Evolutionary conservation across 805 yeast species (phyloP), one percentile per base, ranked within the genome.

Genomic region (Ogataea pini): DNA sequence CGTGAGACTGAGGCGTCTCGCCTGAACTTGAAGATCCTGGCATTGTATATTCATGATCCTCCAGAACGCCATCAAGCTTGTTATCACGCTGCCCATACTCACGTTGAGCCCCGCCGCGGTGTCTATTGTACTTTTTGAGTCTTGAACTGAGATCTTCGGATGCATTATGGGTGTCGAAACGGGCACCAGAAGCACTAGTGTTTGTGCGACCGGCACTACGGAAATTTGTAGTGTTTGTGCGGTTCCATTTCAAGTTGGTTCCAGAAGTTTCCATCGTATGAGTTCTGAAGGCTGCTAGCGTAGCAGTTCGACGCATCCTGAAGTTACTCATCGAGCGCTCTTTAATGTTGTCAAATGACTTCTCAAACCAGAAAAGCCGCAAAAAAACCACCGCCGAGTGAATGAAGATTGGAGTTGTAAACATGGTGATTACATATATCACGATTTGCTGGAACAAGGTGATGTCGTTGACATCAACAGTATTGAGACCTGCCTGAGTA

Each of bases 401-500:
- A 46, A 95, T 88, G 62, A 85, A 85, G 17, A 94, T 87, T 1
- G 98, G 98, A 0, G 96, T 90, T 3, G 95, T 79, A 17, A 89
- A 57, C 53, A 81, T 72, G 24, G 91, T 69, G 2, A 81, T 50
- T 10, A 87, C 54, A 62, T 84, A 89, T 2, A 92, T 66, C 8
- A 78, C 72, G 13, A 90, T 77, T 62, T 92, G 98, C 66, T 94
- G 99, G 69, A 85, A 92, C 38, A 86, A 64, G 0, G 75, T 68
- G 48, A 91, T 55, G 0, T 72, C 67, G 62, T 89, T 89, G 32
- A 85, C 54, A 57, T 89, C 80, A 19, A 88, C 72, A 0, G 97
- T 85, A 63, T 89, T 90, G 47, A 94, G 70, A 0, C 99, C 99
- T 0, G 97, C 96, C 62, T 92, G 97, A 1, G 98, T 89, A 1